A percentile compares a stretch with the other conserved stretches of the same genome.
Evolutionary conservation across 139 green algal species (phyloP).

Genomic region (Chlorella sp.): DNA sequence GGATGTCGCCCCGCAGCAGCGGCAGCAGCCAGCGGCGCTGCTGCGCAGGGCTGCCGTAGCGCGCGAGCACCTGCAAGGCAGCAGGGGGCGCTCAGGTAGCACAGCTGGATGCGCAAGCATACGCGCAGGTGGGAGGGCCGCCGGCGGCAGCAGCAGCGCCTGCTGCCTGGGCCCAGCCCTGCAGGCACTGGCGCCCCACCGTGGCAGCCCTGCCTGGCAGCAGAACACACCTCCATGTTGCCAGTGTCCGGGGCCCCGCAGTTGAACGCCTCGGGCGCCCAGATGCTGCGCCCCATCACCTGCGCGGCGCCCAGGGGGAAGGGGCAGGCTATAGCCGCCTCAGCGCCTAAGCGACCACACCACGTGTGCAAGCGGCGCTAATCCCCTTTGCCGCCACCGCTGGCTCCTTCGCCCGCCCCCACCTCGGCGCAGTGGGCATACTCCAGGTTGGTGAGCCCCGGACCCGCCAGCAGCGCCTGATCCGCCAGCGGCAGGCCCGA

Average conservation of each 20-base stretch:
- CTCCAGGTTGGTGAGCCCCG: conserved; percentile 88
- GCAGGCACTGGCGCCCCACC: no score
- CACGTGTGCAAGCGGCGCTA: no score
- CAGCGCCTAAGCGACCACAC: no score
- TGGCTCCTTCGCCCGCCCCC: no score
- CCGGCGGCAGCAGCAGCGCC: no score
- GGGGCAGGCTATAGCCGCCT: no score
- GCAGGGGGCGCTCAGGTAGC: no score
- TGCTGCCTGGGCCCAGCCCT: no score
- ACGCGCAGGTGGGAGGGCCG: no score
- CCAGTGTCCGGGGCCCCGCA: conserved; percentile 97
- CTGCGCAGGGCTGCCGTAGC: conserved; percentile 87
- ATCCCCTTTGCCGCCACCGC: no score
- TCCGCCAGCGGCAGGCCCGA: neutral
- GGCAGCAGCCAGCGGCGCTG: conserved; percentile 91
- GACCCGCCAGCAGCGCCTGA: conserved; percentile 62
- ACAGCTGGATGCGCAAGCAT: no score
- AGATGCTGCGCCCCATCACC: conserved; percentile 61
- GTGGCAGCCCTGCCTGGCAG: no score
- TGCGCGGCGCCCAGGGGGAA: neutral
- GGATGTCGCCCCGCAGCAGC: conserved; percentile 86
- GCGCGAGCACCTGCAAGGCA: conserved; percentile 60
- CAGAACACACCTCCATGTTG: conserved; percentile 94
- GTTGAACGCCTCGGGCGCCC: conserved; percentile 97
- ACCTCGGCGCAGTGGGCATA: conserved; percentile 86